phyloP scores from a whole-genome alignment of 2,329 filamentous ascomycete genomes.

The Teratosphaeriaceae sp. region DNA sequence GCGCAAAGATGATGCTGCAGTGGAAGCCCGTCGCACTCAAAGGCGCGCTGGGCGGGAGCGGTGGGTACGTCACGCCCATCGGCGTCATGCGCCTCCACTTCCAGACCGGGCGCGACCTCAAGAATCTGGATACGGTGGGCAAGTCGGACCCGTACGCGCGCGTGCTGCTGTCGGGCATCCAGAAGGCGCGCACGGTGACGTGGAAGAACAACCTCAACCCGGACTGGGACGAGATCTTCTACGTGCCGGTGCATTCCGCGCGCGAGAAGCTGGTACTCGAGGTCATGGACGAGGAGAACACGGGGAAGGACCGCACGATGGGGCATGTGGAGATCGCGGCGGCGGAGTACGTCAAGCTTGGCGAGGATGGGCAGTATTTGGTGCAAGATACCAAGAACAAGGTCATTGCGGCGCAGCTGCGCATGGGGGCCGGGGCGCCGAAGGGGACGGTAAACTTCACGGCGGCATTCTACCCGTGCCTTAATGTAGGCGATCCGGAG shows the following conservation, averaged over 20 bases:
- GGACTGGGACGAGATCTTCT: conserved; percentile 92
- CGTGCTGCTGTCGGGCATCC: conserved; percentile 80
- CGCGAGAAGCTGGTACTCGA: conserved; percentile 83
- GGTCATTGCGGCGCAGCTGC: conserved; percentile 59
- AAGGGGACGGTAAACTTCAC: conserved; percentile 82
- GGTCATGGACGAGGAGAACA: conserved; percentile 92
- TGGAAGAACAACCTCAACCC: conserved; percentile 95
- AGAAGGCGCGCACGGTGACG: conserved; percentile 87
- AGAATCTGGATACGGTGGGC: conserved; percentile 90
- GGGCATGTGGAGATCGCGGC: conserved; percentile 72
- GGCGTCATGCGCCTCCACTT: conserved; percentile 95
- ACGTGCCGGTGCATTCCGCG: conserved; percentile 78
- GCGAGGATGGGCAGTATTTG: conserved; percentile 72
- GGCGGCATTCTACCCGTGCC: conserved; percentile 80
- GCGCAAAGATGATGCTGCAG: conserved; percentile 82
- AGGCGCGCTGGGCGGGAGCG: conserved; percentile 67
- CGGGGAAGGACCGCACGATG: conserved; percentile 84
- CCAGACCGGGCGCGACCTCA: conserved; percentile 70
- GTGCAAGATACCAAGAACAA: conserved; percentile 67
- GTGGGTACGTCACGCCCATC: conserved; percentile 87
- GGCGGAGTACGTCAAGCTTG: conserved; percentile 71
- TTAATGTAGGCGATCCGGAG: conserved; percentile 83
- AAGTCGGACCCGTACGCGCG: conserved; percentile 95
- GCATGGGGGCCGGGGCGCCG: conserved; percentile 62
- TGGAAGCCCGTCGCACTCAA: conserved; percentile 93